Evolutionary conservation across 1,284 basidiomycete species (phyloP), one percentile per base, ranked within the genome.

Genomic region (Coniophora puteana): DNA sequence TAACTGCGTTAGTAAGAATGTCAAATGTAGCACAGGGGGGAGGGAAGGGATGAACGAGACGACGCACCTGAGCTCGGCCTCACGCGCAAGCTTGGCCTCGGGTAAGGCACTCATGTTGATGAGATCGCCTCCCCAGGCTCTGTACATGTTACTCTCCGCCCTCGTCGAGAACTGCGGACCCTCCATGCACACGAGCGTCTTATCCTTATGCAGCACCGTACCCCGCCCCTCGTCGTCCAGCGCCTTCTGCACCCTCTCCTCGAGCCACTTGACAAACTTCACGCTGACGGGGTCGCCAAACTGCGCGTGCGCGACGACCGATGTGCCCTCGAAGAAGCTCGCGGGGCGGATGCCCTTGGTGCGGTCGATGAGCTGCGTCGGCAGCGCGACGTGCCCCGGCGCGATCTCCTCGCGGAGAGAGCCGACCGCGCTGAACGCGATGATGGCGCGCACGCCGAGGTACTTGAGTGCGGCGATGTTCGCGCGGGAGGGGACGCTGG

Each of bases 61-160:
- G 33, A 29, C 16, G 18, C 48, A 93, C 91, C 87, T 85, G 13
- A 99, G 63, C 66, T 99, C 95, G 2, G 92, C 93, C 67, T 99
- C 95, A 20, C 94, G 71, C 3, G 95, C 95, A 18, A 98, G 72
- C 69, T 99, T 99, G 20, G 94, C 84, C 67, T 99, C 95, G 3
- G 95, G 95, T 25, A 99, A 71, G 35, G 90, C 89, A 45, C 89
- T 94, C 94, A 97, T 93, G 65, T 93, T 94, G 69, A 96, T 95
- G 55, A 96, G 72, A 64, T 96, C 93, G 5, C 84, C 95, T 11
- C 93, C 94, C 85, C 89, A 93, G 41, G 78, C 72, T 28, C 93
- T 76, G 66, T 98, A 97, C 93, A 98, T 95, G 54, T 80, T 58
- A 55, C 89, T 93, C 75, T 99, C 95, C 16, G 95, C 96, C 26